phyloP scores from a whole-genome alignment of 2,329 filamentous ascomycete genomes.

The Neonectria magnoliae region DNA sequence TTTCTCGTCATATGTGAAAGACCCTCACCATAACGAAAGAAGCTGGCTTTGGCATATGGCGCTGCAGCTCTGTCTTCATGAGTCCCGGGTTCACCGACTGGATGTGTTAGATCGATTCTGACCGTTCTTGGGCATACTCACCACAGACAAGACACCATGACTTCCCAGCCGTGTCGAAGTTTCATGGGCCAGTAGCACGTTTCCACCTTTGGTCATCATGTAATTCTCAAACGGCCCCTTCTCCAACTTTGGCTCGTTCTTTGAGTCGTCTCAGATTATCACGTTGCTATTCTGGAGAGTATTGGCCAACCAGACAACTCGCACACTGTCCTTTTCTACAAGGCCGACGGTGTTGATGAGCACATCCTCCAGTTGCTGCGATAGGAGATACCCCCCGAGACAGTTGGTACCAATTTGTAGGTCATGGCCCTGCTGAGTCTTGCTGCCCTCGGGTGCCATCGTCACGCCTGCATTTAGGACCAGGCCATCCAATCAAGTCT shows the following conservation, averaged over 20 bases:
- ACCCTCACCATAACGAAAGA: conserved; percentile 32
- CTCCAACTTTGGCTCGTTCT: conserved; percentile 20
- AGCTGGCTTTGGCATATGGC: conserved; percentile 28
- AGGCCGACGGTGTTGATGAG: conserved; percentile 12
- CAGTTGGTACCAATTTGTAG: conserved; percentile 37
- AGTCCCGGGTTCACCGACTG: conserved; percentile 34
- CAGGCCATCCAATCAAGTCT: conserved; percentile 29
- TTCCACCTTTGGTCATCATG: conserved; percentile 35
- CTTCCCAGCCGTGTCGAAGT: conserved; percentile 21
- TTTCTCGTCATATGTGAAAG: not conserved
- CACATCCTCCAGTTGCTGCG: conserved; percentile 19
- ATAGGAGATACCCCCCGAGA: conserved; percentile 29
- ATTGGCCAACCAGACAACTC: conserved; percentile 32
- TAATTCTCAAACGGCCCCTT: conserved; percentile 36
- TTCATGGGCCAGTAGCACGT: conserved; percentile 28
- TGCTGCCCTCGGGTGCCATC: conserved; percentile 31
- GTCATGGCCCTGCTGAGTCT: conserved; percentile 29
- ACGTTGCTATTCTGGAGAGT: conserved; percentile 33
- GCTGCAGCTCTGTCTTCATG: conserved; percentile 33
- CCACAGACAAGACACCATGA: conserved; percentile 30
- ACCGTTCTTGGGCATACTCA: not conserved
- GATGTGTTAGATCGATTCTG: conserved; percentile 2
- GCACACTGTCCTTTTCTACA: conserved; percentile 20
- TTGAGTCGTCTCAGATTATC: conserved; percentile 28
- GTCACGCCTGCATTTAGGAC: conserved; percentile 35